Evolutionary conservation across 2,329 filamentous ascomycete species (phyloP), one percentile per base, ranked within the genome.

Genomic region (Ceratocystis diversiconidia): DNA sequence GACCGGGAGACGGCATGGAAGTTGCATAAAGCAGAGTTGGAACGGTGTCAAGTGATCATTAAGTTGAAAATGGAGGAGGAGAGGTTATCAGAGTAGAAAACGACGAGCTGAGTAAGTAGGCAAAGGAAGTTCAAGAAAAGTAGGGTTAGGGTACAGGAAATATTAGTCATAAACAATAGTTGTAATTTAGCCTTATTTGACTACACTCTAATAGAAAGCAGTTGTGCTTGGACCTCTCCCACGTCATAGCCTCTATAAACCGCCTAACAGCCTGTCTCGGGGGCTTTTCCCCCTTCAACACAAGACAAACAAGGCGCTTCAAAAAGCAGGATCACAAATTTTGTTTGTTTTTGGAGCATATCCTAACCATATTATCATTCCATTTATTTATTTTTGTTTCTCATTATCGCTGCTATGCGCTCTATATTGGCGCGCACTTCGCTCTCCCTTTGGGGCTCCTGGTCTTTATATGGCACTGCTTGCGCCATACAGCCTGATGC

Each of bases 401-500:
- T 25, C n/a, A 10, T 44, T 41, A 25, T 28, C 44, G 36, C 36
- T 41, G 36, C 62, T 12, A 63, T 63, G 62, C 62, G 46, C 32
- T 43, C 28, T 12, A 12, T 22, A 28, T 12, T 55, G 28, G 62
- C 62, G 46, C 46, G 55, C 32, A 25, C 61, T 68, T 70, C 64
- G 70, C 72, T 46, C 15, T 59, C 55, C 5, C 55, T 72, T 79
- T 63, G 62, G 62, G 46, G 32, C 28, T 59, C 30, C 44, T 62
- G 57, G 48, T 55, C 60, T 1, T 25, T 67, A 65, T 72, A 75
- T 64, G 73, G 72, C 61, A 72, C 74, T 64, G 76, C 73, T 41
- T 73, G 75, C 61, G 79, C 78, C 22, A 81, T 85, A 67, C 94
- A 99, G 75, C 92, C 92, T 8, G 85, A 84, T 66, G 90, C 92